These are phyloP conservation scores for Penicillium parvum DNA, from an alignment of 495 filamentous ascomycete species.

Conservation along the genomic window DNA sequence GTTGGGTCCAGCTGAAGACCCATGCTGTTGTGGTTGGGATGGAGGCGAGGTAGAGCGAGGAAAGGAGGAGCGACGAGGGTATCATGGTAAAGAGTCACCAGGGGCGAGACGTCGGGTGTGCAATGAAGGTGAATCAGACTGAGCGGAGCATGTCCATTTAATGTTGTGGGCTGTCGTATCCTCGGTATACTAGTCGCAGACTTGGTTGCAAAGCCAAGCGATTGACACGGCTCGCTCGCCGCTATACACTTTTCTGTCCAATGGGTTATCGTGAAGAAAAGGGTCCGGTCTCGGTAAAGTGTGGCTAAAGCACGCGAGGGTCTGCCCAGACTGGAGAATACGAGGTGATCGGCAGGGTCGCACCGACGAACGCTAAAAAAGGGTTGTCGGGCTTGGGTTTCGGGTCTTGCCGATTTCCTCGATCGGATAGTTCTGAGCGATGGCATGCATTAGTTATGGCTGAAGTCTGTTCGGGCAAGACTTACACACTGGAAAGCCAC, in stretches of 20 bases:
- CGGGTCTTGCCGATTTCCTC: too few relatives aligned
- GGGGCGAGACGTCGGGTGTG: too few relatives aligned
- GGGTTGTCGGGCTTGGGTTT: too few relatives aligned
- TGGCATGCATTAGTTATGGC: too few relatives aligned
- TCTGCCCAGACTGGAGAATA: slow-evolving; percentile 5
- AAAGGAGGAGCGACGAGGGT: slow-evolving; percentile 1
- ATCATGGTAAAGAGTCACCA: background rate
- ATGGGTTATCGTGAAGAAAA: background rate
- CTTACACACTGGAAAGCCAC: too few relatives aligned
- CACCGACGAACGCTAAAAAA: too few relatives aligned
- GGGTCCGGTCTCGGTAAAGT: background rate
- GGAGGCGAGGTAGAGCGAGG: slow-evolving; percentile 3
- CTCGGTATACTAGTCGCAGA: slow-evolving; percentile 3
- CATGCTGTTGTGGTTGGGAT: slow-evolving; percentile 3
- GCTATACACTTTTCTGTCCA: background rate
- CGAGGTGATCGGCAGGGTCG: slow-evolving; percentile 9
- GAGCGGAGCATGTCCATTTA: too few relatives aligned
- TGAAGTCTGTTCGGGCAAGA: too few relatives aligned
- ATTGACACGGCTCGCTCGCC: background rate
- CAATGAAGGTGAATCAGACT: too few relatives aligned
- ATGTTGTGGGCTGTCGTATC: too few relatives aligned
- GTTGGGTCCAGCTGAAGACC: slow-evolving; percentile 6
- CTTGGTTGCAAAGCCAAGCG: background rate
- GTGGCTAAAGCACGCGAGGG: background rate
- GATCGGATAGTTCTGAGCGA: too few relatives aligned